phyloP scores from a whole-genome alignment of 2,329 filamentous ascomycete genomes.

The Colletotrichum coccodes region DNA sequence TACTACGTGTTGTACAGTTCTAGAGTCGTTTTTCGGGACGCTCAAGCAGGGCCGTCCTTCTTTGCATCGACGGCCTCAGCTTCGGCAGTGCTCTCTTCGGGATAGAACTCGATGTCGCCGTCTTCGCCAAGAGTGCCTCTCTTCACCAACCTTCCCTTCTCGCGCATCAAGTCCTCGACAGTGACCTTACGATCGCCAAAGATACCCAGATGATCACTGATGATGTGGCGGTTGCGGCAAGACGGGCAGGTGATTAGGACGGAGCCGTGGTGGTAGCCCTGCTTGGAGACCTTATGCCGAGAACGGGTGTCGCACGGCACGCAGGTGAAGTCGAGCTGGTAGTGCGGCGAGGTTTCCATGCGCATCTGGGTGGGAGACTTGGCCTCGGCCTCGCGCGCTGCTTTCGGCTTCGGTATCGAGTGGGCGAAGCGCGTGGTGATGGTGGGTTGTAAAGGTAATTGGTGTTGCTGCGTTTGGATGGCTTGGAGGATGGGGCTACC shows the following conservation, averaged over 20 bases:
- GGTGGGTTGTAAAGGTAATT: conserved; percentile 5
- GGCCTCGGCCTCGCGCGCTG: conserved; percentile 33
- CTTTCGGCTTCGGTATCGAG: conserved; percentile 36
- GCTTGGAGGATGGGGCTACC: conserved; percentile 4
- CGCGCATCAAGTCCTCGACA: conserved; percentile 80
- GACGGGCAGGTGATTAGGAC: conserved; percentile 88
- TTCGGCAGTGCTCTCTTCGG: conserved; percentile 63
- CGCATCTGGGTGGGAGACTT: conserved; percentile 35
- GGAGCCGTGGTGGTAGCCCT: conserved; percentile 92
- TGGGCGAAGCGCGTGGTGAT: conserved; percentile 38
- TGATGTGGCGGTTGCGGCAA: conserved; percentile 90
- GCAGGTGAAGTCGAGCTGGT: conserved; percentile 93
- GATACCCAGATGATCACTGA: conserved; percentile 86
- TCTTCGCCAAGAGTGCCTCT: conserved; percentile 77
- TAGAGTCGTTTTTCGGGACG: not conserved
- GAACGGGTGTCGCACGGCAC: conserved; percentile 83
- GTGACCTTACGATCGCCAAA: conserved; percentile 78
- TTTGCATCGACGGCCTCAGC: conserved; percentile 3
- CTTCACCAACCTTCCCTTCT: conserved; percentile 80
- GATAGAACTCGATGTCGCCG: conserved; percentile 94
- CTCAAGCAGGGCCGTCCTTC: conserved; percentile 14
- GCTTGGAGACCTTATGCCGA: conserved; percentile 88
- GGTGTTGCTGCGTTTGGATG: not conserved
- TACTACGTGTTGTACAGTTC: not conserved
- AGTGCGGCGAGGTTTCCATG: conserved; percentile 69